Evolutionary conservation across 164 flowering plant genomes (phyloP), one percentile per base, ranked within the genome.

Genomic region (Brasenia schreberi): DNA sequence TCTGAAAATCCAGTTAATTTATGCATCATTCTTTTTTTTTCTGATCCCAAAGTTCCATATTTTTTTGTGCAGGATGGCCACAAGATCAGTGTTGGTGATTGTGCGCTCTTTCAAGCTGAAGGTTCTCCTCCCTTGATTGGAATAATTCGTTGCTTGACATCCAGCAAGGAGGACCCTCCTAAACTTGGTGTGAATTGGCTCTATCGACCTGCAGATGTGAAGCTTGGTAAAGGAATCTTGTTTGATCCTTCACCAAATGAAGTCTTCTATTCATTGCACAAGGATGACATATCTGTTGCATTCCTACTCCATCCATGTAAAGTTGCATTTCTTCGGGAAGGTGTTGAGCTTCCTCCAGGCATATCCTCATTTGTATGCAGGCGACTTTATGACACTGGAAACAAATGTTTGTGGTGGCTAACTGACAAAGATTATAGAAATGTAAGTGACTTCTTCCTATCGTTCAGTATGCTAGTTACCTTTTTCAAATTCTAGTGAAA

Each of bases 291-390:
- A 72, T 84, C 89, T 71, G 93, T 90, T 82, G 96, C 92, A 70
- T 89, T 92, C 27, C 67, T 91, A 74, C 96, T 94, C 69, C 98
- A 94, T 84, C 98, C 92, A 43, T 93, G 98, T 82, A 94, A 88
- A 87, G 97, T 94, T 63, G 84, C 99, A 76, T 94, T 94, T 77
- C 93, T 94, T 75, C 87, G 85, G 65, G 88, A 82, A 88, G 92
- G 93, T 73, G 84, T 79, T 81, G 89, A 88, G 73, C 93, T 88
- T 81, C 95, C 96, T 67, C 61, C 92, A 65, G 92, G 97, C 81
- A 66, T 80, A 70, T 85, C 86, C 75, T 87, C 96, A 59, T 91
- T 94, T 81, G 87, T 94, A 63, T 91, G 97, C 67, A 75, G 96
- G 74, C 81, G 96, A 64, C 92, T 89, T 52, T 94, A 89, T 81